A percentile compares a stretch with the other conserved stretches of the same genome.
These are phyloP conservation scores for Verticillium nonalfalfae DNA, from an alignment of 2,329 filamentous ascomycete genomes.

Conservation along the genomic window DNA sequence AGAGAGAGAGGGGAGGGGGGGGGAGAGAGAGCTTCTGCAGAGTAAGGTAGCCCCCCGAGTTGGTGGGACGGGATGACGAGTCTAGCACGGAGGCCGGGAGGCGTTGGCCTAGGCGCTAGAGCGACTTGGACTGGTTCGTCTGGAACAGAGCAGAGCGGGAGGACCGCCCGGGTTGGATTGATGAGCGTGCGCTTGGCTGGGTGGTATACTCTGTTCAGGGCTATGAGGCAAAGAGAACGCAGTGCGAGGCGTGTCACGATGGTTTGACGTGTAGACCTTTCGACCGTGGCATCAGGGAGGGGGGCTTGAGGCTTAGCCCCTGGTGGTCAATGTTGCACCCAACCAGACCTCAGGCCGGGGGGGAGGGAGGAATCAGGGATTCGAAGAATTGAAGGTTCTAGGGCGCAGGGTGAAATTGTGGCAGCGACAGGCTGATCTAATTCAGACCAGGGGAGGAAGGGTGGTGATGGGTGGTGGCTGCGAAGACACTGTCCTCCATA, in stretches of 20 bases:
- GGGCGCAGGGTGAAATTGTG: neutral
- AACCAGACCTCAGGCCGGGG: too few species aligned
- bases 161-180: too few species aligned
- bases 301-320: neutral
- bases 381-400: neutral
- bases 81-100: neutral
- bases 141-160: neutral
- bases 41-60: neutral
- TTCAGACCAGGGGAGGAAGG: too few species aligned
- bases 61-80: neutral
- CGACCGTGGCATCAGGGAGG: neutral
- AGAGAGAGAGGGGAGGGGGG: too few species aligned
- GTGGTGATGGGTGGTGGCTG: too few species aligned
- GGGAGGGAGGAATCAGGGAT: neutral
- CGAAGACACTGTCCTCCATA: too few species aligned
- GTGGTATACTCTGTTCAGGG: too few species aligned
- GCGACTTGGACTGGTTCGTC: neutral
- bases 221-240: neutral
- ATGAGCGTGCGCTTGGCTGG: too few species aligned
- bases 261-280: neutral
- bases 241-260: neutral
- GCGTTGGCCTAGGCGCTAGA: constrained; percentile 1
- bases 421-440: neutral
- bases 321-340: too few species aligned
- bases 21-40: too few species aligned